phyloP scores from a whole-genome alignment of 2,329 filamentous ascomycete species.

The Trichoderma breve region DNA sequence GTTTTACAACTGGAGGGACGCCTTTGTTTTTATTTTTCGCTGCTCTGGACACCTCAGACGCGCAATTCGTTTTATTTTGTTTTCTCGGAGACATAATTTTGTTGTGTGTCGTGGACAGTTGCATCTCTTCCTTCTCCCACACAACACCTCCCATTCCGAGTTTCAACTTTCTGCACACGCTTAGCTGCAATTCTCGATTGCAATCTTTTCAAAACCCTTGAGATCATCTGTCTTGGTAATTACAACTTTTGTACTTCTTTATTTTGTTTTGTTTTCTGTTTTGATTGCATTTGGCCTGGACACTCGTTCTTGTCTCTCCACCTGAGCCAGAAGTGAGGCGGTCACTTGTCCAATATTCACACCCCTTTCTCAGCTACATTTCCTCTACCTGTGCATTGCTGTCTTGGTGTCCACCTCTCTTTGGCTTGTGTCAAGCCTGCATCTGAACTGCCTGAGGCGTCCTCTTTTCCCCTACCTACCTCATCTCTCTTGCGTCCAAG shows the following conservation, averaged over 20 bases:
- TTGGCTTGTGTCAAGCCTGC: background rate
- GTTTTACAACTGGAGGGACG: background rate
- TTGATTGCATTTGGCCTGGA: background rate
- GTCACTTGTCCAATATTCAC: background rate
- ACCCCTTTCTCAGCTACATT: background rate
- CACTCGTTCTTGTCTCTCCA: background rate
- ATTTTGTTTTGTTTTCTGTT: background rate
- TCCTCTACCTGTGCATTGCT: too few relatives aligned
- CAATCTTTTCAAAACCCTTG: background rate
- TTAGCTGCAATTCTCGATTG: background rate
- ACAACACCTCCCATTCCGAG: background rate
- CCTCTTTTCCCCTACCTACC: background rate
- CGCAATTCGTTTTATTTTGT: background rate
- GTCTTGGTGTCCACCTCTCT: too few relatives aligned
- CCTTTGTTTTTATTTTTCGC: background rate
- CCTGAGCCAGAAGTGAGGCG: background rate
- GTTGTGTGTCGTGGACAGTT: background rate
- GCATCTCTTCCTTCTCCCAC: background rate
- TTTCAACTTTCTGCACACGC: background rate
- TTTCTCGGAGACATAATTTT: background rate
- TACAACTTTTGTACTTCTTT: background rate
- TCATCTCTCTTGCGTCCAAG: background rate
- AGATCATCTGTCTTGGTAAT: background rate
- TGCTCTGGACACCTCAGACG: background rate
- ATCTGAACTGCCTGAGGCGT: background rate